A percentile compares a stretch with the other conserved stretches of the same genome.
Conservation (phyloP, 306 rosid species). For the Sicyos baderoa region DNA sequence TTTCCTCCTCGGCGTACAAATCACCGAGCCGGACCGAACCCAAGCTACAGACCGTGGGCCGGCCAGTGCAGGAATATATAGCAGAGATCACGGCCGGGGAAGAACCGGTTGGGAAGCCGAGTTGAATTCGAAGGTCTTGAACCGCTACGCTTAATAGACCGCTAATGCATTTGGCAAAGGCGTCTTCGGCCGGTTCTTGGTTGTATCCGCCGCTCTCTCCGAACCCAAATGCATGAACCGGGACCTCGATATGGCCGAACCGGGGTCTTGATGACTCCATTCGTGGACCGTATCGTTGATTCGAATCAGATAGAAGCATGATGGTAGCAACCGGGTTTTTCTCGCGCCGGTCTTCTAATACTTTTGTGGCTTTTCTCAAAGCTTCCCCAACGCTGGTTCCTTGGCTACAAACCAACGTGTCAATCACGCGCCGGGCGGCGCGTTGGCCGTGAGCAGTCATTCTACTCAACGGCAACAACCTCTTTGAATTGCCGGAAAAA, state of each 20-base stretch:
- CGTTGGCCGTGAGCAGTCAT: constrained; percentile 22
- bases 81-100: constrained; percentile 14
- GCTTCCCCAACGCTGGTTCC: constrained; percentile 27
- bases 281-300: background rate
- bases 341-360: constrained; percentile 28
- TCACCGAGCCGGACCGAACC: constrained; percentile 26
- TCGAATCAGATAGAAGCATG: constrained; percentile 29
- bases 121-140: constrained; percentile 29
- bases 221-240: constrained; percentile 32
- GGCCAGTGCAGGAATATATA: constrained; percentile 4
- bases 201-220: constrained; percentile 21
- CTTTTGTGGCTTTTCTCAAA: constrained; percentile 19
- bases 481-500: constrained; percentile 17
- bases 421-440: constrained; percentile 9
- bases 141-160: constrained; percentile 35
- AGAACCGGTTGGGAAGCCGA: constrained; percentile 18
- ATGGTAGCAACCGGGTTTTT: constrained; percentile 24
- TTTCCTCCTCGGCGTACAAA: constrained; percentile 26
- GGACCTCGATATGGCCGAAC: constrained; percentile 17
- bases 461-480: constrained; percentile 27
- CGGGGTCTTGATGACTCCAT: background rate
- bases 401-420: constrained; percentile 16
- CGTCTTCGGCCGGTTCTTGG: constrained; percentile 29
- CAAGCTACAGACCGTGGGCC: constrained; percentile 23
- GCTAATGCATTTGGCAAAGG: constrained; percentile 30